These are phyloP conservation scores for Pseudogymnoascus sp. DNA, from an alignment of 2,329 filamentous ascomycete genomes.

Conservation along the genomic window DNA sequence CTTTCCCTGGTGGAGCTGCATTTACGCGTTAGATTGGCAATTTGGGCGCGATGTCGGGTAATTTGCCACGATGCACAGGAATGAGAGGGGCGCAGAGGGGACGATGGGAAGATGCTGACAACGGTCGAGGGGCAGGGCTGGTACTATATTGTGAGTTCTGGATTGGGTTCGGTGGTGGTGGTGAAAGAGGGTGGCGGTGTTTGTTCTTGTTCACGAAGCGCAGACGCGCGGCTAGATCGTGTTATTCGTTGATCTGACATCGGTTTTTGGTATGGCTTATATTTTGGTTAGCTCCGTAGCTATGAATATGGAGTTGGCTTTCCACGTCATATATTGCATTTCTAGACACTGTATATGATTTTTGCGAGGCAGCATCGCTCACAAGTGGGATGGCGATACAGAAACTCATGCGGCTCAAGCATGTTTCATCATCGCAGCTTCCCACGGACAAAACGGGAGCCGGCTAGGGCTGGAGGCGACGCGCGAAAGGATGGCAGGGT, in stretches of 20 bases:
- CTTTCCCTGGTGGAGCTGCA: not conserved
- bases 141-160: not conserved
- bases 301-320: not conserved
- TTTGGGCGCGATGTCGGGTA: not conserved
- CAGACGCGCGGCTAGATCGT: not conserved
- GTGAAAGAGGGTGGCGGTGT: not conserved
- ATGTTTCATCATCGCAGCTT: not conserved
- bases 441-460: not conserved
- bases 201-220: not conserved
- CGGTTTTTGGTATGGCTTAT: not conserved
- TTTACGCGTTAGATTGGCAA: slow-evolving; percentile 1
- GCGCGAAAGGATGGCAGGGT: not conserved
- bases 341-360: not conserved
- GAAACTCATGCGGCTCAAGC: not conserved
- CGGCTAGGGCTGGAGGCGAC: not conserved
- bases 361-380: not conserved
- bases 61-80: not conserved
- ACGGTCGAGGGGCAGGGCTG: not conserved
- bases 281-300: not conserved
- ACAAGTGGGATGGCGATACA: not conserved
- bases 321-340: not conserved
- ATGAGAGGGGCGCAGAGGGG: not conserved
- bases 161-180: not conserved
- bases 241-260: not conserved
- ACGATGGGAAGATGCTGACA: not conserved